Base-by-base conservation (phyloP, 345 rosid genomes). In the Mangifera indica region DNA sequence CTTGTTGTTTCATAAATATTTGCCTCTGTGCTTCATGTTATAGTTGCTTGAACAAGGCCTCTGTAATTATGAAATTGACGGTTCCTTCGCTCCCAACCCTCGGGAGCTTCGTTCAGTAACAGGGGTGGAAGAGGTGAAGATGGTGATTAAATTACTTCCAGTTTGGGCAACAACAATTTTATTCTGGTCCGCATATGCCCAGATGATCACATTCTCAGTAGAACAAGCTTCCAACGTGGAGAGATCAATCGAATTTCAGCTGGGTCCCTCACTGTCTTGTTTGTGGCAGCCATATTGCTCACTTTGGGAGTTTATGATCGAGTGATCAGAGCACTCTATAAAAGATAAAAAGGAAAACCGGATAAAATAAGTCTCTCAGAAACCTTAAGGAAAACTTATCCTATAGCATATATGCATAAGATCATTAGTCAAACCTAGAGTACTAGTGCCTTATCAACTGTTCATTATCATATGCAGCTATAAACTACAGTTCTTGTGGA, bases 171-270 rank as follows among this genome's bases (percentile, higher is more conserved):
- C 91, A 17, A 85, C 89, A 67, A 84, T 88, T 51, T 66, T 88
- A 2, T 88, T 88, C 21, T 86, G 86, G 88, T 82, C 91, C 18
- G 79, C 86, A 58, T 78, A 84, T 72, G 90, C 93, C 10, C 92
- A 91, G 79, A 85, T 87, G 88, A 84, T 81, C 60, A 87, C 93
- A 32, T 86, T 89, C 83, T 87, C 93, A 3, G 88, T 91, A 68
- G 86, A 84, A 48, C 97, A 91, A 82, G 93, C 92, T 68, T 63
- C 88, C 22, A 86, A 87, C 67, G 89, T 91, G 97, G 74, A 80
- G 68, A 84, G 88, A 66, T 57, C 72, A 49, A 6, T 77, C 60
- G 67, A 62, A 84, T 91, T 42, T 92, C 97, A 7, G 87, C 97
- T 2, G 97, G 88, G 60, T 88, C 93, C 25, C 85, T 88, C 55